Evolutionary conservation across 2,329 filamentous ascomycete genomes (phyloP), one percentile per base, ranked within the genome.

Genomic region (Kalaharituber pfeilii): DNA sequence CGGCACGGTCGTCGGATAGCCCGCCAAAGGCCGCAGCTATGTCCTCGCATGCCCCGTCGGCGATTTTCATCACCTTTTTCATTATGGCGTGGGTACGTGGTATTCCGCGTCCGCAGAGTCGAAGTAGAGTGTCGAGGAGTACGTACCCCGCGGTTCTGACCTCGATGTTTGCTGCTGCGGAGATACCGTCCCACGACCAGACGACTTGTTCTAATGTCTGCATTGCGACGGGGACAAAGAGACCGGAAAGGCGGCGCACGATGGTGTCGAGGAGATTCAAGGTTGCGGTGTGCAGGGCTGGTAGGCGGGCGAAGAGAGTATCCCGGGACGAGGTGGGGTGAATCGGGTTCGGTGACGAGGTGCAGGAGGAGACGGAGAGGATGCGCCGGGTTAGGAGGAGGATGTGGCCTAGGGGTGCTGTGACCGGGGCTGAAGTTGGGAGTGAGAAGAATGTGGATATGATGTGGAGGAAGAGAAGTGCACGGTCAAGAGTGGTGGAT

Each of bases 311-410:
- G 33, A 56, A 57, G 25, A 62, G 39, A 1, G 50, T 26, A 26
- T 62, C 60, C 15, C 59, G 49, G 6, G 22, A 15, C 25, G 47
- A 18, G 3, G n/a, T 13, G 26, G 47, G 7, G 27, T 28, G 5
- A 26, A 22, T 1, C 11, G 47, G 47, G 24, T 50, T 28, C 15
- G 47, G 24, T 15, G 15, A 13, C 13, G 15, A 5, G 42, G 18
- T 15, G 8, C 47, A 28, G n/a, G 44, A 7, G 5, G 33, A 8
- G 15, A 52, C 15, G 7, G 50, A 28, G 20, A 59, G 39, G 42
- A 60, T 56, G 20, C 60, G 57, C n/a, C 53, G 54, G 9, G 50
- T 53, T 25, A 59, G 59, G 20, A 44, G 39, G 18, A 59, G n/a
- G 15, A 62, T 15, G 6, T 52, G 47, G 2, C 53, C 49, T 9